Evolutionary conservation across 2,329 filamentous ascomycete genomes (phyloP).

Genomic region (Xylaria hypoxylon): DNA sequence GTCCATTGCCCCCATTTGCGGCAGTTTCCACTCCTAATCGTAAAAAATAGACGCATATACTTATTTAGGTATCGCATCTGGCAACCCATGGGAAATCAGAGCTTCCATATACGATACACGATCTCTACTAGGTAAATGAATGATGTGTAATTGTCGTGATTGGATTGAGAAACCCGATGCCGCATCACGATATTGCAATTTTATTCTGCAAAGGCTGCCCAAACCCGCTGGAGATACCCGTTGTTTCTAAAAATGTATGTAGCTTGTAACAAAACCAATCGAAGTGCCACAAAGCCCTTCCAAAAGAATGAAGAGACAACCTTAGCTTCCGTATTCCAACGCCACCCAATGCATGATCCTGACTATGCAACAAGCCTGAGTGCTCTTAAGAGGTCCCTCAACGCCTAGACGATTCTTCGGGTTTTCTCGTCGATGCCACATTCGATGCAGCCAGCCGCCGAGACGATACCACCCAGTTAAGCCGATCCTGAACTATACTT

Average conservation of each 20-base stretch:
- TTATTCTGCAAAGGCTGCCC: neutral
- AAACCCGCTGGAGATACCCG: conserved; percentile 37
- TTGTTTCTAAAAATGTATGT: conserved; percentile 32
- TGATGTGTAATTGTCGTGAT: conserved; percentile 10
- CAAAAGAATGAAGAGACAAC: conserved; percentile 7
- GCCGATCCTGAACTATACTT: neutral
- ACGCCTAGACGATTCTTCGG: conserved; percentile 10
- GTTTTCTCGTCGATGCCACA: neutral
- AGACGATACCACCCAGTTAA: neutral
- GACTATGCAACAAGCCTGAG: conserved; percentile 25
- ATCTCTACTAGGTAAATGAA: conserved; percentile 53
- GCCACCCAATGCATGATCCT: conserved; percentile 36
- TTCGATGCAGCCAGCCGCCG: conserved; percentile 1
- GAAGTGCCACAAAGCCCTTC: conserved; percentile 3
- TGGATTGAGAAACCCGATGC: conserved; percentile 27
- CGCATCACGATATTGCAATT: conserved; percentile 4
- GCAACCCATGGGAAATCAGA: conserved; percentile 72
- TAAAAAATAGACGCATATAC: conserved; percentile 72
- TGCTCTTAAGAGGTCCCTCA: conserved; percentile 3
- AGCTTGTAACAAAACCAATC: conserved; percentile 17
- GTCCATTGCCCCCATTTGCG: conserved; percentile 44
- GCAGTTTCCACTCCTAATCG: conserved; percentile 14
- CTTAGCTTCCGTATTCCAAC: conserved; percentile 22
- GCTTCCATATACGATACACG: conserved; percentile 67
- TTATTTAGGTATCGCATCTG: conserved; percentile 69